Base-by-base conservation (phyloP, 192 early-diverging fungal species). In the Jimgerdemannia flammicorona region DNA sequence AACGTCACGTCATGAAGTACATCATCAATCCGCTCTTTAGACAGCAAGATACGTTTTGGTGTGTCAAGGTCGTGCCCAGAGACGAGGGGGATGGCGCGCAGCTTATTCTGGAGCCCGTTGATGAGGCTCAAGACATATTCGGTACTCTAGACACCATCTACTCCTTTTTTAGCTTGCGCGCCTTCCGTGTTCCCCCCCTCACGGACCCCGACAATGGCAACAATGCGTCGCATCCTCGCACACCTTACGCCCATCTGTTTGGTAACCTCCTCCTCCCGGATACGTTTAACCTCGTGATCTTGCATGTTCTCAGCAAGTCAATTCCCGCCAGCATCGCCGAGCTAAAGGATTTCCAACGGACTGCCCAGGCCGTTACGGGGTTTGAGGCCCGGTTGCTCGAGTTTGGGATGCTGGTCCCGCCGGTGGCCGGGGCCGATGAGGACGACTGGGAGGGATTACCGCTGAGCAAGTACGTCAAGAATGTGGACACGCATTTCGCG, bases 401-500 rank as follows among this genome's bases (percentile, higher is more conserved):
- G 3, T 75, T 70, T 43, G 67, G 67, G 18, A 72, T 75, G 41
- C 73, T 81, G 54, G 66, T 77, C 7, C 49, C 6, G 49, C 49
- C 49, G 49, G 49, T 14, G 14, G 14, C 49, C 8, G n/a, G n/a
- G n/a, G n/a, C n/a, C n/a, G n/a, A n/a, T n/a, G 77, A 76, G 3
- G 77, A 81, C 40, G 77, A 75, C 0, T 80, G 80, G 1, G 67
- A 78, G 9, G 75, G 71, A 1, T 29, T 59, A 9, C 77, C 69
- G 4, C 64, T 87, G 4, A 71, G 69, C 2, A 67, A 73, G 2
- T 87, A 85, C 81, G 88, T 86, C 3, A 71, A 77, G 19, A 78
- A 83, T 43, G 79, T 87, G 43, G 88, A 89, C 70, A 19, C 79
- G 2, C 85, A 85, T 43, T 86, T 86, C 67, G 85, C 86, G 10